These are phyloP conservation scores for Leptodermis oblonga DNA, from an alignment of 257 asterid species.

Conservation along the genomic window DNA sequence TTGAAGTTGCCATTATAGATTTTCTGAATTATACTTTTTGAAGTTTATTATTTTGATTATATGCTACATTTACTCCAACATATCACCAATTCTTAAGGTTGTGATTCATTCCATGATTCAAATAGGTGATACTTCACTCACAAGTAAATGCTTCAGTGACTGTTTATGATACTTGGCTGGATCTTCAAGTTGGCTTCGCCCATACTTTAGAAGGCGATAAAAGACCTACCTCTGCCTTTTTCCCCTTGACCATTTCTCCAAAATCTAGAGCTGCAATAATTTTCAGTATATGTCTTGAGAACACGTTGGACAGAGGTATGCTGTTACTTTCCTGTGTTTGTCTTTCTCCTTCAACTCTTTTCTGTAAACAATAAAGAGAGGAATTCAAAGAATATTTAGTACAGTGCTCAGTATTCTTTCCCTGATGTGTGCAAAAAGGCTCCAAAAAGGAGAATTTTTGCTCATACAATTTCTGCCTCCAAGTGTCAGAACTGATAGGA, in stretches of 20 bases:
- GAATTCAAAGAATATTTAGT: neutral
- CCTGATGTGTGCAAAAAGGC: neutral
- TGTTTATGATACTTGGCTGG: constrained; percentile 85
- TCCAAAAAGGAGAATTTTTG: neutral
- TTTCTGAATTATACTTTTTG: neutral
- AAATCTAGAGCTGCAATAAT: constrained; percentile 81
- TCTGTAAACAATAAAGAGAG: neutral
- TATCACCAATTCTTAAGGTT: too few species aligned
- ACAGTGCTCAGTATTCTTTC: neutral
- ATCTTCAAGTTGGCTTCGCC: constrained; percentile 88
- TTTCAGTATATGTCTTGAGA: constrained; percentile 66
- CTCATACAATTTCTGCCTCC: neutral
- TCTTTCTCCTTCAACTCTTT: constrained; percentile 9
- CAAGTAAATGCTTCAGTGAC: constrained; percentile 89
- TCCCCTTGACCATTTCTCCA: constrained; percentile 75
- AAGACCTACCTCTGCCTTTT: constrained; percentile 68
- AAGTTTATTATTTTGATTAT: neutral
- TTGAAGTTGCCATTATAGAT: neutral
- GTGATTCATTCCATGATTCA: neutral
- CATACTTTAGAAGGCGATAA: constrained; percentile 70
- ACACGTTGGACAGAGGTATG: constrained; percentile 42
- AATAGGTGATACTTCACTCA: constrained; percentile 80
- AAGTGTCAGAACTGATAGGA: neutral
- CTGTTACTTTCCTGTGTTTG: constrained; percentile 9
- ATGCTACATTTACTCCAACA: neutral